Evolutionary conservation across 805 yeast species (phyloP), one percentile per base, ranked within the genome.

Genomic region (Barnettozyma sucrosica): DNA sequence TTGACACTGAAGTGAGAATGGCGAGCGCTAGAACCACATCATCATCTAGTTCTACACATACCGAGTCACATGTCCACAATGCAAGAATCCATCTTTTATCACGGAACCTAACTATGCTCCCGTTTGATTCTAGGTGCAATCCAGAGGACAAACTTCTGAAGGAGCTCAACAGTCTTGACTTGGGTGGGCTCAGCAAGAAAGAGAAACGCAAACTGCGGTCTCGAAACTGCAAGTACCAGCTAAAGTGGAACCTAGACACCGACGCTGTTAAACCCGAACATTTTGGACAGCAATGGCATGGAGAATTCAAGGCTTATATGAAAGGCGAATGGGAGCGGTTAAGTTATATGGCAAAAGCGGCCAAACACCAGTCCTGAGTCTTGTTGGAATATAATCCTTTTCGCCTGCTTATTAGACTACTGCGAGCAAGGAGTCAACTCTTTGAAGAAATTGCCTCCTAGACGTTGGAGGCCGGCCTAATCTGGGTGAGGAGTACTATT

Each of bases 271-370:
- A 36, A 45, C 46, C 53, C 8, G 25, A 41, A 10, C 37, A 45
- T n/a, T 48, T 52, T 23, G 55, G 55, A 7, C 13, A 34, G 10
- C 30, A 43, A 7, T 52, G 54, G 55, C 21, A 45, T 8, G 18
- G 7, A 16, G 51, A 44, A 1, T 41, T 40, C 23, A 34, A 23
- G 18, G 38, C 43, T 1, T 30, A 43, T 7, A 19, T 47, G 23
- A 36, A 16, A 19, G 25, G 43, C 20, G 53, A 52, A 26, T 48
- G 46, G 45, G 47, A 44, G 8, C 44, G 53, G 37, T 30, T 48
- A 10, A 39, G 45, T 8, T 47, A 43, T 32, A 26, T 49, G n/a
- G 48, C 49, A 21, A 37, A 25, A 26, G 34, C 40, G 18, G 24
- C 37, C 33, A 18, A 24, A 19, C 23, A 25, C 20, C 41, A 28